Evolutionary conservation across 2,329 filamentous ascomycete species (phyloP), one percentile per base, ranked within the genome.

Genomic region (Hymenoscyphus fructigenus): DNA sequence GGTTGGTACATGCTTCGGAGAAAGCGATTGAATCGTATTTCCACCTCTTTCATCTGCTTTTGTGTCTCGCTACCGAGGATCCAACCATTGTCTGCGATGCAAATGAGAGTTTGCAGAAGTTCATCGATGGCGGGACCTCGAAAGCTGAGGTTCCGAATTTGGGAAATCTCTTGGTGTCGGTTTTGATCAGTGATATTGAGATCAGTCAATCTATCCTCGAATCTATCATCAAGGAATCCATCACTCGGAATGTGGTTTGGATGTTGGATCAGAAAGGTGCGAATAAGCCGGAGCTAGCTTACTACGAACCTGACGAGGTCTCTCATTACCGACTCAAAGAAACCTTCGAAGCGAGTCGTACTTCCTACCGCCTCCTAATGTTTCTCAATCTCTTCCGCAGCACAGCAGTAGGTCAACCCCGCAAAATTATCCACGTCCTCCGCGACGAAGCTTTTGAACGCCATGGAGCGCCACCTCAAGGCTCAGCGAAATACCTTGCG

Each of bases 11-110:
- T 57, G 80, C 80, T 0, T 84, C 81, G 0, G 82, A 84, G 66
- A 84, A 84, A 73, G 82, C 82, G 4, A 82, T 84, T 3, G 79
- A 83, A 66, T 80, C 81, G 0, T 84, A 84, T 71, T 84, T 84
- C 66, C 78, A 82, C 61, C 77, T 84, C 17, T 83, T 82, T 68
- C 83, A 84, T 69, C 72, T 85, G 0, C 76, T 84, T 0, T 73
- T 84, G 12, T 84, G 82, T 63, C 71, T 83, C 0, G 80, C 81
- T 0, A 78, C 76, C 1, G 76, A 78, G 20, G 61, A 79, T 23
- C 63, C 67, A 0, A 60, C 66, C 3, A 75, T 83, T 29, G 74
- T 82, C 15, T 59, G 64, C 0, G 65, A 73, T 2, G 81, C 81
- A n/a, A 82, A 84, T 70, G 60, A 62, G 0, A 75, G 76, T 14